These are phyloP conservation scores for Ichthyophthirius multifiliis DNA, from an alignment of 169 alveolate species.

Conservation along the genomic window DNA sequence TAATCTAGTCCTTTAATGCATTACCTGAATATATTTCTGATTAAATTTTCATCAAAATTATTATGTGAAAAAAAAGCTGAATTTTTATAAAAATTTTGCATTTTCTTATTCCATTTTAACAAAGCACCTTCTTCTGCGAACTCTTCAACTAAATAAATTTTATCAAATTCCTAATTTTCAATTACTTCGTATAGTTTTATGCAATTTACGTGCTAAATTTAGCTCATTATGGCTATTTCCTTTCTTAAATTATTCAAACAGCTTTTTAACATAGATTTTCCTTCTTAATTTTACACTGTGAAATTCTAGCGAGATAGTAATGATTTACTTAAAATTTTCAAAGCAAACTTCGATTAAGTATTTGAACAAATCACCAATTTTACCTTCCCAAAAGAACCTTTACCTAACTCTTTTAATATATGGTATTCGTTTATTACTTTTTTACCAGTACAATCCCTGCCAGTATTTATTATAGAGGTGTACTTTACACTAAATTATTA, in stretches of 20 bases:
- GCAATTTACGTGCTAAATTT: not conserved
- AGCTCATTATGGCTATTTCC: slow-evolving; percentile 8
- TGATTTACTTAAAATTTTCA: not conserved
- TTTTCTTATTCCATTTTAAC: not conserved
- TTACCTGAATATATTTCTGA: slow-evolving; percentile 11
- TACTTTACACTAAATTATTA: no score
- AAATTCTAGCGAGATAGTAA: not conserved
- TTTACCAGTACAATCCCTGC: not conserved
- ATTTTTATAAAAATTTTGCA: not conserved
- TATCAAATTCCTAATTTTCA: not conserved
- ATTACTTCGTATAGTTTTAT: slow-evolving; percentile 8
- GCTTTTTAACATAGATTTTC: not conserved
- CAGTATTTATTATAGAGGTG: not conserved
- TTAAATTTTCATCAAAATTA: not conserved
- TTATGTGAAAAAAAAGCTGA: not conserved
- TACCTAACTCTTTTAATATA: not conserved
- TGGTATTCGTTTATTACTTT: not conserved
- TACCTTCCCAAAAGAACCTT: slow-evolving; percentile 13
- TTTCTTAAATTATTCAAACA: not conserved
- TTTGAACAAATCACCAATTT: not conserved
- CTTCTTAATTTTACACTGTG: not conserved
- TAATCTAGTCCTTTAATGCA: not conserved
- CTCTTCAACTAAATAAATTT: slow-evolving; percentile 8
- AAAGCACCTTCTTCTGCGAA: not conserved
- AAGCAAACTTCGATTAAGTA: not conserved